Conservation (phyloP, 2,329 filamentous ascomycete genomes). For the Exophiala sp. region DNA sequence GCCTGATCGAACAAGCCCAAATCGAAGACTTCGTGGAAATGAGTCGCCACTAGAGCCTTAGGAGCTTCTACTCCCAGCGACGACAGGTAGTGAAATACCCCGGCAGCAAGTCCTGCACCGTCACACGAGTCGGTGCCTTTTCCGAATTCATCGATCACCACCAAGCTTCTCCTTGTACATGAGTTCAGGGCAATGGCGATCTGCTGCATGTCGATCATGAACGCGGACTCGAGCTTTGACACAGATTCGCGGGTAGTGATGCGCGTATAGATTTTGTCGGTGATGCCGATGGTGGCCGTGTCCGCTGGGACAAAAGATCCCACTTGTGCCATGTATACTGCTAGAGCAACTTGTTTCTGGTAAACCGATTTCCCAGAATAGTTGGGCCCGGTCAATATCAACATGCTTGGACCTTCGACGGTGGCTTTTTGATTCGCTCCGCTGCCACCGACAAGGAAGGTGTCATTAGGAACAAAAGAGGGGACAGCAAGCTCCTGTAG, state of each 20-base stretch:
- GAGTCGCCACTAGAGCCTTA: conserved; percentile 57
- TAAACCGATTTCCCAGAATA: conserved; percentile 97
- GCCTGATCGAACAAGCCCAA: conserved; percentile 47
- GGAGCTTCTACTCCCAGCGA: conserved; percentile 45
- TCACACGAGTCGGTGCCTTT: conserved; percentile 58
- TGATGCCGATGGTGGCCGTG: conserved; percentile 70
- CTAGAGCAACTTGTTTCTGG: conserved; percentile 84
- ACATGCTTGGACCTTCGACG: conserved; percentile 53
- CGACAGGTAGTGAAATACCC: conserved; percentile 54
- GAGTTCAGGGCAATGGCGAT: conserved; percentile 69
- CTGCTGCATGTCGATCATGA: conserved; percentile 82
- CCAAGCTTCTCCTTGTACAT: conserved; percentile 67
- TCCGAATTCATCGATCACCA: conserved; percentile 91
- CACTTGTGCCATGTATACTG: conserved; percentile 86
- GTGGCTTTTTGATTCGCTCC: conserved; percentile 19
- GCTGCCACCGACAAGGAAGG: conserved; percentile 58
- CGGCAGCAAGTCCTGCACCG: conserved; percentile 59
- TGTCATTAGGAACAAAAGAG: conserved; percentile 77
- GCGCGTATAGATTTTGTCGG: conserved; percentile 85
- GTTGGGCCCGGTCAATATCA: conserved; percentile 87
- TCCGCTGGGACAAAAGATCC: conserved; percentile 86
- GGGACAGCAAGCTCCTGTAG: conserved; percentile 78
- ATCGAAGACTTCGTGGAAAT: conserved; percentile 56
- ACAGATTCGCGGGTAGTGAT: conserved; percentile 69
- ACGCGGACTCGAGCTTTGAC: conserved; percentile 59